These are phyloP conservation scores for Pholiota molesta DNA, from an alignment of 768 basidiomycete species.

Conservation along the genomic window DNA sequence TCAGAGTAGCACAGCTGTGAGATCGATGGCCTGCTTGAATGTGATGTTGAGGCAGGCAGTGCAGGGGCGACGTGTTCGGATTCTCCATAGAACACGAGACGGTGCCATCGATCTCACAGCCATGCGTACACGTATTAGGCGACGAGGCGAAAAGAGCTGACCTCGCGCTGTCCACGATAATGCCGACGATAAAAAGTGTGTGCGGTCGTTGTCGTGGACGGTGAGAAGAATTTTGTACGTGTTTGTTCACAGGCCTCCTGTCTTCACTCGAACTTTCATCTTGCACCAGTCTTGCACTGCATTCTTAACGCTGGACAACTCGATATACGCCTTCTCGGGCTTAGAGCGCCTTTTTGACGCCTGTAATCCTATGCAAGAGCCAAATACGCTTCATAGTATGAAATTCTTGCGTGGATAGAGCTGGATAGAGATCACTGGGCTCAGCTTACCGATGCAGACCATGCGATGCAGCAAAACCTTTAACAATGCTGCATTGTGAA, in stretches of 20 bases:
- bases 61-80: not conserved
- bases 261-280: slow-evolving; percentile 8
- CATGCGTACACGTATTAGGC: not conserved
- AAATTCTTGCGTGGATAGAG: not conserved
- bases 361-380: not conserved
- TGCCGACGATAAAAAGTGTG: not conserved
- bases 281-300: not conserved
- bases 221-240: slow-evolving; percentile 25
- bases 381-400: not conserved
- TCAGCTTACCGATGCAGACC: too few relatives aligned
- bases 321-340: not conserved
- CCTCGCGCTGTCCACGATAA: not conserved
- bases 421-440: too few relatives aligned
- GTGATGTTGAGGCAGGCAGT: not conserved
- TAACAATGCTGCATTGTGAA: too few relatives aligned
- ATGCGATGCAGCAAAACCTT: too few relatives aligned
- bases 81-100: not conserved
- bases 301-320: slow-evolving; percentile 2
- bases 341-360: not conserved
- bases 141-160: not conserved
- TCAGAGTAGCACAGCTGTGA: not conserved
- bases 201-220: slow-evolving; percentile 18
- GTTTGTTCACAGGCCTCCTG: slow-evolving; percentile 16
- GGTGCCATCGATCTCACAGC: not conserved
- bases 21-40: not conserved